Evolutionary conservation across 2,329 filamentous ascomycete genomes (phyloP), one percentile per base, ranked within the genome.

Genomic region (Setomelanomma holmii): DNA sequence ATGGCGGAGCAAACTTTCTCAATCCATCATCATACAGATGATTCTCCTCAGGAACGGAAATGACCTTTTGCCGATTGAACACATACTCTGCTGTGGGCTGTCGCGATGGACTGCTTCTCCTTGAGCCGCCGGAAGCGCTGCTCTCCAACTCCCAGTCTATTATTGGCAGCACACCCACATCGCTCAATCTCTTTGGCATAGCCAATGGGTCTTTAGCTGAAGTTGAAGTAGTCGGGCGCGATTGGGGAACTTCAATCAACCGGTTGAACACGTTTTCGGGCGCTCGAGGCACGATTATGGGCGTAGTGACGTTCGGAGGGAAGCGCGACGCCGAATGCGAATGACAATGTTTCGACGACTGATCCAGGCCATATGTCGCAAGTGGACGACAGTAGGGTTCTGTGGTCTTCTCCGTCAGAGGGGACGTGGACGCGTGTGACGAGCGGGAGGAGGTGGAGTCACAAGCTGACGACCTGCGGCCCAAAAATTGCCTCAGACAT

Each of bases 291-390:
- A 39, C 49, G 4, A 48, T 50, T 1, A 61, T 30, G 1, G 63
- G 61, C 17, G 50, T 55, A 4, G 65, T 57, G 16, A 58, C 45
- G 16, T 64, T 66, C 1, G 52, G 30, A 0, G 63, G 58, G 6
- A 67, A 56, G 48, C 56, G 55, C 36, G 66, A 45, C 39, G 55
- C 42, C 58, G 53, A 36, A 23, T 67, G 61, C 2, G 60, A 61
- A 23, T 59, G 51, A 10, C 55, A 52, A 38, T 64, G 66, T 17
- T 52, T 58, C 3, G 61, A 61, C 1, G 63, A 55, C 11, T 56
- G 60, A 21, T 65, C 64, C 4, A 71, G 61, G 14, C 67, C 67
- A 19, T 67, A 64, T 1, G 68, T 71, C 10, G 64, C 67, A 1
- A 71, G 50, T 2, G 68, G 67, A 11, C 50, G 55, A 50, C 67